phyloP scores from a whole-genome alignment of 2,329 filamentous ascomycete species.

The Penicillium aurantiogriseum region DNA sequence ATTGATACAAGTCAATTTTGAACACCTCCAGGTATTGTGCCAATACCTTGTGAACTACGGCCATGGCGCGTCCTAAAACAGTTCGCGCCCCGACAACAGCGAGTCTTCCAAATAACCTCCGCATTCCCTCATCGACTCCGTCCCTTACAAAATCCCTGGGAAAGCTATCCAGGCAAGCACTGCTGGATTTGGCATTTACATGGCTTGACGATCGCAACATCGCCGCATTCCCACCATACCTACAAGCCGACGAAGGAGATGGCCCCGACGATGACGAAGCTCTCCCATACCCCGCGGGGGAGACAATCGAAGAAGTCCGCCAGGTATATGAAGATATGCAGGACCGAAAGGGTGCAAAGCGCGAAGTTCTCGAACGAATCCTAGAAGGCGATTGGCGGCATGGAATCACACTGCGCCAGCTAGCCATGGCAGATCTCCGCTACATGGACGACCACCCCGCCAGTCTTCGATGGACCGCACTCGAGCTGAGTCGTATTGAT shows the following conservation, averaged over 20 bases:
- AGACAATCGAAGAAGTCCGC: conserved; percentile 64
- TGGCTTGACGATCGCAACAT: conserved; percentile 72
- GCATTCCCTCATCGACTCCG: conserved; percentile 64
- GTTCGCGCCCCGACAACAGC: conserved; percentile 64
- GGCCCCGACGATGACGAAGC: conserved; percentile 58
- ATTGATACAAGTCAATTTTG: not conserved
- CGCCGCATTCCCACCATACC: conserved; percentile 59
- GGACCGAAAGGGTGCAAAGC: conserved; percentile 52
- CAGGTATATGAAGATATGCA: conserved; percentile 63
- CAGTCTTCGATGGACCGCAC: conserved; percentile 54
- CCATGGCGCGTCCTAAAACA: conserved; percentile 35
- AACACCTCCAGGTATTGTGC: too few relatives aligned
- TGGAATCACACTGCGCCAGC: conserved; percentile 55
- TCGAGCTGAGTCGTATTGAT: conserved; percentile 43
- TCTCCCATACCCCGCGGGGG: conserved; percentile 67
- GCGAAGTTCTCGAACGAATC: conserved; percentile 56
- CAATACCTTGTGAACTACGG: not conserved
- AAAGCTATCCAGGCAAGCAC: conserved; percentile 68
- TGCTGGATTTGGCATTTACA: conserved; percentile 69
- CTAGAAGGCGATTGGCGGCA: conserved; percentile 58
- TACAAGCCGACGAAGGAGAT: conserved; percentile 50
- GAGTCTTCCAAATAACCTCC: conserved; percentile 68
- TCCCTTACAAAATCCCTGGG: conserved; percentile 65
- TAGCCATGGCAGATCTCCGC: conserved; percentile 55
- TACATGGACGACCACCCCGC: conserved; percentile 54